Conservation (phyloP, 169 alveolate genomes). For the Plasmodium inui region DNA sequence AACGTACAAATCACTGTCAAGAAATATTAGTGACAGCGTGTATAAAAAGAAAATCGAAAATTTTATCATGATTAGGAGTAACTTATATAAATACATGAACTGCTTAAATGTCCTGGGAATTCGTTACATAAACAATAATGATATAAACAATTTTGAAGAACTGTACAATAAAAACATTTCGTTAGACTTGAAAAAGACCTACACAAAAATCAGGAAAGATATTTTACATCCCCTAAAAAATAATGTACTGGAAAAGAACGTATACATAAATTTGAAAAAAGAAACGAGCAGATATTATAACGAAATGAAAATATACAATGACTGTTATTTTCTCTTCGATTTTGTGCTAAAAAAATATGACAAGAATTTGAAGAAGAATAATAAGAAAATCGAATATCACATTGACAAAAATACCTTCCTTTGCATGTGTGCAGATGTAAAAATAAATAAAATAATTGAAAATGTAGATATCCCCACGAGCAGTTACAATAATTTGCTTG, state of each 20-base stretch:
- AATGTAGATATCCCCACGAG: slow-evolving; percentile 49
- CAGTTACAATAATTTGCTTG: slow-evolving; percentile 28
- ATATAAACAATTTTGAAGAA: slow-evolving; percentile 54
- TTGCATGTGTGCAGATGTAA: slow-evolving; percentile 76
- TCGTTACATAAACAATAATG: slow-evolving; percentile 72
- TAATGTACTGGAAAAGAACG: slow-evolving; percentile 64
- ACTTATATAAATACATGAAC: slow-evolving; percentile 72
- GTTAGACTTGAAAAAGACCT: slow-evolving; percentile 56
- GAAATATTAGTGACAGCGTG: slow-evolving; percentile 70
- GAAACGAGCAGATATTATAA: slow-evolving; percentile 58
- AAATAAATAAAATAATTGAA: slow-evolving; percentile 69
- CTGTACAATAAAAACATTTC: slow-evolving; percentile 33
- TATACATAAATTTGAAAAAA: slow-evolving; percentile 73
- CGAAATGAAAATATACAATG: slow-evolving; percentile 70
- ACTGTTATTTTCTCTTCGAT: slow-evolving; percentile 68
- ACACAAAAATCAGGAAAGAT: slow-evolving; percentile 66
- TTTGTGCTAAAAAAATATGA: slow-evolving; percentile 73
- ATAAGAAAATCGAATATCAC: slow-evolving; percentile 66
- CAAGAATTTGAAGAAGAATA: slow-evolving; percentile 64
- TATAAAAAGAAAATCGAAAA: slow-evolving; percentile 74
- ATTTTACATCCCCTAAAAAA: slow-evolving; percentile 76
- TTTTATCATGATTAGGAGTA: slow-evolving; percentile 69
- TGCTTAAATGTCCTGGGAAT: slow-evolving; percentile 73
- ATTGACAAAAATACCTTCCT: slow-evolving; percentile 72
- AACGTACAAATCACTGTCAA: slow-evolving; percentile 26